phyloP scores from a whole-genome alignment of 805 yeast species.

The Yamadazyma insecticola region DNA sequence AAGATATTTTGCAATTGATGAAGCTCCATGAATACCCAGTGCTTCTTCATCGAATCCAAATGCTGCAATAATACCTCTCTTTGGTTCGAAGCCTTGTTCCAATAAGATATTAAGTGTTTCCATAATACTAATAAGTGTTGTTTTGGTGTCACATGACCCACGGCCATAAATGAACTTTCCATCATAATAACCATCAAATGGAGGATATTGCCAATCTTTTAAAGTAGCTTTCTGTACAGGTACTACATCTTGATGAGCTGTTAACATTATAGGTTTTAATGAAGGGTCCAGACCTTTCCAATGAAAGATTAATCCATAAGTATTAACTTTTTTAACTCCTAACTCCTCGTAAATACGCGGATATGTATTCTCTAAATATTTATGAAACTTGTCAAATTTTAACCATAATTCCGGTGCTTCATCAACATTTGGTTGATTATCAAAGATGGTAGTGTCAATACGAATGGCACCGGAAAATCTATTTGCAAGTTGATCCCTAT shows the following conservation, averaged over 20 bases:
- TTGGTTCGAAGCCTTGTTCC: constrained; percentile 49
- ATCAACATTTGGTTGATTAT: constrained; percentile 45
- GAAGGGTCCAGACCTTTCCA: constrained; percentile 50
- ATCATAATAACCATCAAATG: constrained; percentile 58
- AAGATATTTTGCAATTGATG: constrained; percentile 41
- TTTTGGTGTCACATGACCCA: constrained; percentile 75
- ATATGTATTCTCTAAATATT: constrained; percentile 48
- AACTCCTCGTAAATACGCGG: constrained; percentile 49
- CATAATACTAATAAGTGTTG: constrained; percentile 57
- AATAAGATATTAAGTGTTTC: constrained; percentile 61
- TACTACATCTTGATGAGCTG: constrained; percentile 81
- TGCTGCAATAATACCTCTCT: constrained; percentile 58
- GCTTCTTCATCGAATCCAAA: constrained; percentile 82
- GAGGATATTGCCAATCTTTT: constrained; percentile 60
- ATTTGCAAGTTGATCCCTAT: constrained; percentile 30
- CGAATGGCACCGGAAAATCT: constrained; percentile 56
- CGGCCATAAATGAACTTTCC: constrained; percentile 69
- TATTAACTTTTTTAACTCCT: constrained; percentile 52
- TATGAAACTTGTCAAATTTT: constrained; percentile 41
- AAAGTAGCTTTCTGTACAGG: constrained; percentile 62
- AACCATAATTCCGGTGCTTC: constrained; percentile 49
- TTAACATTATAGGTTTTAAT: constrained; percentile 65
- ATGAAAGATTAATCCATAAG: constrained; percentile 59
- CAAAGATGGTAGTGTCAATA: constrained; percentile 62
- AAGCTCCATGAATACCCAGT: constrained; percentile 62